Base-by-base conservation (phyloP, 139 green algal genomes). In the Spirogloea muscicola region DNA sequence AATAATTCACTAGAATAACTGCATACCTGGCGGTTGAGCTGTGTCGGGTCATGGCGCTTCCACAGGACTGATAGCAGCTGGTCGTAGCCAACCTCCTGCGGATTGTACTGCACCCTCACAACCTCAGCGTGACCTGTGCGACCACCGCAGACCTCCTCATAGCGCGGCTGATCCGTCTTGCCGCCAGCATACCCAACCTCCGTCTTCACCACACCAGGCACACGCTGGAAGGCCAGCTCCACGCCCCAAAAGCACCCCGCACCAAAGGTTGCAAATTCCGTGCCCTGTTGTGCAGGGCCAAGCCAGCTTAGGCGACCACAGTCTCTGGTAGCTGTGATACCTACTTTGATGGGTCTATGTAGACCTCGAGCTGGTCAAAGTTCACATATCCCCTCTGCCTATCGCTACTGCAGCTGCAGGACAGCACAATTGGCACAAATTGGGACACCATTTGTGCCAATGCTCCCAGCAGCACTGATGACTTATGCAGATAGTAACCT, bases 101-200 rank as follows among this genome's bases (percentile, higher is more conserved):
- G 74, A 76, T 94, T 81, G 59, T 89, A 96, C 65, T 78, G 72
- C 41, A 95, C 82, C 80, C 93, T 85, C 44, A 97, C 91, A 34
- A 90, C 92, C 68, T 96, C 92, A 7, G 76, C 62, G 63, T 92
- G 87, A 18, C 87, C 87, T 1, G 87, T 92, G 40, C 58, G 37
- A 27, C 87, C 87, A n/a, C 21, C 58, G 76, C 87, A 91, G 21
- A 91, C 87, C 64, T 86, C 49, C 67, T 36, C 13, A 59, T 84
- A 84, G 18, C 44, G 62, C 1, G 77, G 77, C 27, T 71, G 36
- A 18, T 78, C 74, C 9, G 43, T 38, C 33, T 33, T 34, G 16
- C 77, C 77, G 33, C 80, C 29, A 3, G 72, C 65, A 57, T 84
- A 84, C 25, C 77, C 77, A 4, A 84, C 76, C 13, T 7, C 70